Evolutionary conservation across 257 asterid genomes (phyloP), one percentile per base, ranked within the genome.

Genomic region (Osmanthus fragrans): DNA sequence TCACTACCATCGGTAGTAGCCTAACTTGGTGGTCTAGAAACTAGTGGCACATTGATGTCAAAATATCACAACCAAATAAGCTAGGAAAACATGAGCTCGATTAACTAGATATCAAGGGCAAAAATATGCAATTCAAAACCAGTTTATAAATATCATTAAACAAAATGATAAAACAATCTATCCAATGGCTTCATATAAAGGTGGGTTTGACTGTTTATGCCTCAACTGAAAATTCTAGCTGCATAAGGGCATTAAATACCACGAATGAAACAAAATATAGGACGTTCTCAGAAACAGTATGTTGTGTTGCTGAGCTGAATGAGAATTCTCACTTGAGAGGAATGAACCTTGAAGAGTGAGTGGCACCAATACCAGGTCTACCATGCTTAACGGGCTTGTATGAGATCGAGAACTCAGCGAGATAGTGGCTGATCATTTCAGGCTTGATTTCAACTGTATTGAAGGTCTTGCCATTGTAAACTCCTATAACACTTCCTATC

Each of bases 301-400:
- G 2, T 36, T 13, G 73, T 21, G 47, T 19, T 36, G 76, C 40
- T 70, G 49, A 42, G 49, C 1, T 16, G 1, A 42, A 42, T 2
- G 49, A 39, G 4, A 51, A 30, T 18, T 72, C 76, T 86, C 82
- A 93, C 90, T 93, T 93, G 29, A 93, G 94, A 49, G 97, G 97
- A 81, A 93, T 93, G 82, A 93, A 93, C 86, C 98, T 86, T 42
- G 98, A 93, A 37, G 98, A 93, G 85, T 93, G 98, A 66, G 98
- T 93, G 8, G 98, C 98, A 81, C 97, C 98, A 78, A 93, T 91
- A 87, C 97, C 97, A 0, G 97, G 97, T 76, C 97, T 88, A 54
- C 97, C 97, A 16, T 93, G 97, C 89, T 91, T 93, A 25, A 92
- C 97, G 0, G 98, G 97, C 84, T 90, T 91, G 94, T 93, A 93